Conservation (phyloP, 495 filamentous ascomycete genomes). For the Polyplosphaeria fusca region DNA sequence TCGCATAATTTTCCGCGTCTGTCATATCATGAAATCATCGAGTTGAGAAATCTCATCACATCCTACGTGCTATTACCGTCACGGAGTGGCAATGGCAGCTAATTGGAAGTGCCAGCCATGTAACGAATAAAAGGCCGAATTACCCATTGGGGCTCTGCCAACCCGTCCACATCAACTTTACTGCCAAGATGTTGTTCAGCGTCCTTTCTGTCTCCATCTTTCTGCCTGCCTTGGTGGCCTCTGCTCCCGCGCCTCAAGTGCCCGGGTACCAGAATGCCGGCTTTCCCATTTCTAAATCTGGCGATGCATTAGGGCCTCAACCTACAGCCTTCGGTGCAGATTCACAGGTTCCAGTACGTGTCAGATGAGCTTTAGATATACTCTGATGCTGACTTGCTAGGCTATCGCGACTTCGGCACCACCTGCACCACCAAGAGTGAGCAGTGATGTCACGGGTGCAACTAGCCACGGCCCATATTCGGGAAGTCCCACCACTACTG, state of each 20-base stretch:
- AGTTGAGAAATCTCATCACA: too few species aligned
- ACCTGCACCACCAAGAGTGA: constrained; percentile 25
- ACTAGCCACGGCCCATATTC: constrained; percentile 44
- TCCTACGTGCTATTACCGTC: too few species aligned
- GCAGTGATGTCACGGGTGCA: constrained; percentile 33
- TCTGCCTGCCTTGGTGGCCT: constrained; percentile 35
- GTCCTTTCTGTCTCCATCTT: constrained; percentile 28
- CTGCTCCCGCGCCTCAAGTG: constrained; percentile 40
- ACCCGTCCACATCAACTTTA: too few species aligned
- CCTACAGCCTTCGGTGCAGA: constrained; percentile 29
- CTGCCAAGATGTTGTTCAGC: constrained; percentile 32
- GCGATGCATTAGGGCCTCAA: constrained; percentile 19
- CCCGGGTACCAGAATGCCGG: constrained; percentile 40
- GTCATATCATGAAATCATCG: too few species aligned
- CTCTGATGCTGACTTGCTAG: too few species aligned
- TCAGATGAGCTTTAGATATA: not conserved
- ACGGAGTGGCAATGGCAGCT: too few species aligned
- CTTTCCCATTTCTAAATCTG: constrained; percentile 26
- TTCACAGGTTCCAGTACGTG: constrained; percentile 31
- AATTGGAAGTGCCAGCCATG: too few species aligned
- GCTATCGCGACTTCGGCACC: constrained; percentile 8
- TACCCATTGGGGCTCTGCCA: too few species aligned
- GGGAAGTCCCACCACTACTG: constrained; percentile 41
- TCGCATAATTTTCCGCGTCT: too few species aligned
- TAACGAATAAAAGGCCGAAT: too few species aligned